These are phyloP conservation scores for Ascochyta koolunga DNA, from an alignment of 2,329 filamentous ascomycete genomes.

Conservation along the genomic window DNA sequence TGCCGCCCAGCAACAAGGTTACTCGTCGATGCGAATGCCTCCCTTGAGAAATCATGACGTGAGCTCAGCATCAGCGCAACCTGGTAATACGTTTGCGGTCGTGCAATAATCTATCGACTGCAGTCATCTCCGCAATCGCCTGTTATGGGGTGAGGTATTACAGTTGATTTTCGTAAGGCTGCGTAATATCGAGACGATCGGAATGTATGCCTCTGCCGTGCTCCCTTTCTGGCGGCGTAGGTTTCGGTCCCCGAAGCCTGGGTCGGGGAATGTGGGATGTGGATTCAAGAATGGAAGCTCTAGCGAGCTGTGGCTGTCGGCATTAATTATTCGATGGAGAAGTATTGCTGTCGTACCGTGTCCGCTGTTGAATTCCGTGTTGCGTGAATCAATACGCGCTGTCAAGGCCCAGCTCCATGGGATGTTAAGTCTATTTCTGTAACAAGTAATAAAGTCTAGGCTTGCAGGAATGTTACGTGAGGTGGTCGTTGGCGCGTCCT, in stretches of 20 bases:
- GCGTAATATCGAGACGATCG: slow-evolving; percentile 8
- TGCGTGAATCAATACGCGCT: slow-evolving; percentile 6
- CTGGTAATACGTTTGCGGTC: background rate
- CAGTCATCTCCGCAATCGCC: slow-evolving; percentile 8
- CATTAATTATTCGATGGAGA: slow-evolving; percentile 2
- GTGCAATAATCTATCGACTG: slow-evolving; percentile 1
- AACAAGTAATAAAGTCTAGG: background rate
- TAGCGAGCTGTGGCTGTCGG: slow-evolving; percentile 7
- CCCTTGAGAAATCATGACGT: slow-evolving; percentile 8
- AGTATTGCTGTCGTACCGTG: slow-evolving; percentile 6
- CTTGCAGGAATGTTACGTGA: slow-evolving; percentile 14
- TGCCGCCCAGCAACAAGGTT: background rate
- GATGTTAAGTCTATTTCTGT: slow-evolving; percentile 5
- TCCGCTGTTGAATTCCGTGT: background rate
- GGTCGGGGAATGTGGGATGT: slow-evolving; percentile 15
- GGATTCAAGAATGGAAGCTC: slow-evolving; percentile 8
- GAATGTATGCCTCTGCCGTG: slow-evolving; percentile 4
- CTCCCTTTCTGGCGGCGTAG: slow-evolving; percentile 6
- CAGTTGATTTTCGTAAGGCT: slow-evolving; percentile 9
- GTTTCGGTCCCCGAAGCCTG: slow-evolving; percentile 3
- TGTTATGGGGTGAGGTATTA: background rate
- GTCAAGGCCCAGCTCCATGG: background rate
- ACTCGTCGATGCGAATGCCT: background rate
- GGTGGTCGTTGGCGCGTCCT: slow-evolving; percentile 5
- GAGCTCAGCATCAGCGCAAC: slow-evolving; percentile 1